Percentiles rank a stretch among this genome's conserved stretches.
Conservation (phyloP, 192 early-diverging fungal species). For the Irineochytrium annulatum region DNA sequence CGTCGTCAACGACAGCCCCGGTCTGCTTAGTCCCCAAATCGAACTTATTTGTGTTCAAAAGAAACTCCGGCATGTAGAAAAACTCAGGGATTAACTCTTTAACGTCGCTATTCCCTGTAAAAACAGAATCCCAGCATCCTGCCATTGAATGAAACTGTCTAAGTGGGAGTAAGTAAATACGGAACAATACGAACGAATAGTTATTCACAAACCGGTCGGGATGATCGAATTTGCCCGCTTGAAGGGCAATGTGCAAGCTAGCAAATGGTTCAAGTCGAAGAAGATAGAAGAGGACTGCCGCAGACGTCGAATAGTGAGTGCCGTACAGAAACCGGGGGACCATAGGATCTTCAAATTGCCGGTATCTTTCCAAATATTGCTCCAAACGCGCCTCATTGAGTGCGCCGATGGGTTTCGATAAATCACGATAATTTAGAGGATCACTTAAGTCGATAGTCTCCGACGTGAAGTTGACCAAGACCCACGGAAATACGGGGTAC, state of each 20-base stretch:
- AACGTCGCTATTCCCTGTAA: constrained; percentile 55
- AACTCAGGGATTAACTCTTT: constrained; percentile 96
- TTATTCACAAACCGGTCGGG: constrained; percentile 38
- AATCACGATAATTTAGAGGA: constrained; percentile 76
- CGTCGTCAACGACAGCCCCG: constrained; percentile 54
- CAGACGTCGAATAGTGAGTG: constrained; percentile 94
- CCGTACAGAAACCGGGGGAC: constrained; percentile 83
- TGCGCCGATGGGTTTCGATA: constrained; percentile 89
- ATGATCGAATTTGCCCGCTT: constrained; percentile 56
- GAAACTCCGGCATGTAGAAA: constrained; percentile 90
- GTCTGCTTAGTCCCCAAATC: constrained; percentile 62
- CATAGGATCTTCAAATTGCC: constrained; percentile 60
- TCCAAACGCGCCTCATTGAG: constrained; percentile 62
- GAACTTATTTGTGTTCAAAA: constrained; percentile 65
- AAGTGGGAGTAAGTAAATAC: not conserved
- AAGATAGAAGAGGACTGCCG: constrained; percentile 83
- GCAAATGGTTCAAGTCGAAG: constrained; percentile 90
- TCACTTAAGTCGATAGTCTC: constrained; percentile 68
- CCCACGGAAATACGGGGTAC: constrained; percentile 96
- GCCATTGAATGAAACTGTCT: constrained; percentile 57
- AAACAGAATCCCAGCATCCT: constrained; percentile 50
- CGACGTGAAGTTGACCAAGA: constrained; percentile 33
- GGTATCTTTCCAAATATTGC: constrained; percentile 62
- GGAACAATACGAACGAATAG: not conserved
- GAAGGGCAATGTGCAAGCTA: constrained; percentile 50